Percentiles rank a stretch among this genome's conserved stretches.
Evolutionary conservation across 2,329 filamentous ascomycete species (phyloP).

Genomic region (Nothophoma quercina): DNA sequence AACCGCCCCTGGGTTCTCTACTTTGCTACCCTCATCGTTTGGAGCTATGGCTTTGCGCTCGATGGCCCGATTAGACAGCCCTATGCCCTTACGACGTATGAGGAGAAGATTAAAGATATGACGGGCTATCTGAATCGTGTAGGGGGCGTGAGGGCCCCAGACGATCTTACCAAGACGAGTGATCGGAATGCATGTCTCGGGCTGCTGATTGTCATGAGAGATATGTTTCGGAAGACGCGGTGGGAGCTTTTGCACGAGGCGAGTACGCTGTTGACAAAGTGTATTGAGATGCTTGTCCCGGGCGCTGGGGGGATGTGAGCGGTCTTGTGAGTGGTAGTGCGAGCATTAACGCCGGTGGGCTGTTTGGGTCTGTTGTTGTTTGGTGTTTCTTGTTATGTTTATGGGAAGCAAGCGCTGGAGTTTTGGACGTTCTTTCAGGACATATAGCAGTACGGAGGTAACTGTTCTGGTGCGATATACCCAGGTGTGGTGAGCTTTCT

Average conservation of each 20-base stretch:
- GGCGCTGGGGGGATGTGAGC: conserved; percentile 21
- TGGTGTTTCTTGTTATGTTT: background rate
- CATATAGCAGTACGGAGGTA: background rate
- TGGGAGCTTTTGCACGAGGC: conserved; percentile 95
- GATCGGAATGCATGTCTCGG: conserved; percentile 86
- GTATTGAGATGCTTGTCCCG: conserved; percentile 68
- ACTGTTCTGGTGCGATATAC: background rate
- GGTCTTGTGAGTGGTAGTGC: background rate
- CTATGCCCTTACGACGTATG: conserved; percentile 63
- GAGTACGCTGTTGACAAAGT: conserved; percentile 79
- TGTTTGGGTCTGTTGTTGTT: background rate
- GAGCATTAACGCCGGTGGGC: no score
- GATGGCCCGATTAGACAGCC: conserved; percentile 74
- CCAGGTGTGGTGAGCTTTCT: background rate
- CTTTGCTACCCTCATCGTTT: conserved; percentile 89
- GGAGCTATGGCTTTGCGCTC: conserved; percentile 91
- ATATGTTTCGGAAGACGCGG: conserved; percentile 80
- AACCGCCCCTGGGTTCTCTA: conserved; percentile 97
- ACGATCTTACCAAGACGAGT: conserved; percentile 75
- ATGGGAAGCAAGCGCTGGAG: background rate
- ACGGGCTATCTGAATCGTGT: conserved; percentile 76
- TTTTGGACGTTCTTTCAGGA: background rate
- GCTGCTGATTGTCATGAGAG: conserved; percentile 79
- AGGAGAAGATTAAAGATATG: conserved; percentile 80
- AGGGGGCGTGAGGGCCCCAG: conserved; percentile 74